These are phyloP conservation scores for Ophiostoma ips DNA, from an alignment of 2,329 filamentous ascomycete genomes.

Conservation along the genomic window DNA sequence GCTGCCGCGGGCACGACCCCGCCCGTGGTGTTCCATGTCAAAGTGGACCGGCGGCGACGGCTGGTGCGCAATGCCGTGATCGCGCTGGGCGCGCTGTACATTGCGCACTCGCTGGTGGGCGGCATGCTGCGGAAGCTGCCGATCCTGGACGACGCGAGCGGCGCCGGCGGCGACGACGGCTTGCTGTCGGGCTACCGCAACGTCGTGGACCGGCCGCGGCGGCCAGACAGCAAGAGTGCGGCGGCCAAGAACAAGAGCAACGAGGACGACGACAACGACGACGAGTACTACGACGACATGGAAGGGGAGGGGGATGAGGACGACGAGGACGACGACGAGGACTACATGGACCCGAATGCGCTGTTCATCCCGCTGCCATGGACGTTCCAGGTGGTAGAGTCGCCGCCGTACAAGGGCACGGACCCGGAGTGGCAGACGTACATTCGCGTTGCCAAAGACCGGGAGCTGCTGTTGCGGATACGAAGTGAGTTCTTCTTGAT, in stretches of 20 bases:
- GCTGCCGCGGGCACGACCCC: not conserved
- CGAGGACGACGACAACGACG: constrained; percentile 6
- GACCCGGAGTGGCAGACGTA: constrained; percentile 54
- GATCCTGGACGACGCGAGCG: constrained; percentile 2
- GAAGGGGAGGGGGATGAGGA: not conserved
- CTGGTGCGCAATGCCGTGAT: constrained; percentile 12
- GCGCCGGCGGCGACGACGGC: constrained; percentile 11
- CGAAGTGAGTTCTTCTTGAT: constrained; percentile 23
- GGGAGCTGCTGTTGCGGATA: constrained; percentile 31
- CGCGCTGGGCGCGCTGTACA: not conserved
- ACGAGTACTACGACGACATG: not conserved
- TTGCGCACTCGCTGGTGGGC: not conserved
- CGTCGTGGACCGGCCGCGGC: constrained; percentile 30
- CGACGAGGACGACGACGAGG: not conserved
- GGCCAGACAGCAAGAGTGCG: constrained; percentile 16
- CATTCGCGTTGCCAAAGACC: constrained; percentile 41
- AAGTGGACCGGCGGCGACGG: constrained; percentile 6
- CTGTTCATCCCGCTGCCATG: constrained; percentile 50
- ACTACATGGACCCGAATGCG: constrained; percentile 14
- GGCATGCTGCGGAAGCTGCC: not conserved
- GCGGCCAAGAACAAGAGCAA: not conserved
- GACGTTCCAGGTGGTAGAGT: constrained; percentile 34
- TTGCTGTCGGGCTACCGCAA: constrained; percentile 25
- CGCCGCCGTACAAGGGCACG: constrained; percentile 36
- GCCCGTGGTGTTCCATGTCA: constrained; percentile 11